These are phyloP conservation scores for Aspergillus avenaceus DNA, from an alignment of 495 filamentous ascomycete species.

Conservation along the genomic window DNA sequence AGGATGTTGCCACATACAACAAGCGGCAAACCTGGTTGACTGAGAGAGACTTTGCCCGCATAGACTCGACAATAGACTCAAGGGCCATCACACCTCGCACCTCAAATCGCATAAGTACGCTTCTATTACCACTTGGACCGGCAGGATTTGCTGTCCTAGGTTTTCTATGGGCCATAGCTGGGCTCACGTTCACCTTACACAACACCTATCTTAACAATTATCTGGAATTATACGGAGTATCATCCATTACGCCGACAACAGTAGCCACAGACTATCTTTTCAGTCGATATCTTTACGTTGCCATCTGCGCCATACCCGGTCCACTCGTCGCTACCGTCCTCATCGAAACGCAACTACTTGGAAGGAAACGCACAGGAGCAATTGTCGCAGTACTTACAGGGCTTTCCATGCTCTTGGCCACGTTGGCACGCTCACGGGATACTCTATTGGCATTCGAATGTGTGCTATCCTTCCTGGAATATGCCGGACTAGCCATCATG, in stretches of 20 bases:
- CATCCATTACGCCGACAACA: slow-evolving; percentile 39
- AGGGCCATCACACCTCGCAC: too few relatives aligned
- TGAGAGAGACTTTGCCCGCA: slow-evolving; percentile 16
- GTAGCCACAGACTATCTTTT: slow-evolving; percentile 3
- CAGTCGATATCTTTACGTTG: slow-evolving; percentile 8
- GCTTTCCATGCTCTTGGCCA: slow-evolving; percentile 50
- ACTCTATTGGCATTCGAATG: slow-evolving; percentile 45
- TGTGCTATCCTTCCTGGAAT: slow-evolving; percentile 50
- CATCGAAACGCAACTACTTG: slow-evolving; percentile 48
- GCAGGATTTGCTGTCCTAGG: slow-evolving; percentile 4
- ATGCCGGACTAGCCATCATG: slow-evolving; percentile 52
- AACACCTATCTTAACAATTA: slow-evolving; percentile 24
- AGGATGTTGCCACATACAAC: slow-evolving; percentile 20
- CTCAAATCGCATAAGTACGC: too few relatives aligned
- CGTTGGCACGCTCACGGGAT: slow-evolving; percentile 34
- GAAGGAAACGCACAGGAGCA: slow-evolving; percentile 53
- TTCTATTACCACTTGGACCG: too few relatives aligned
- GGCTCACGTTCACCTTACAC: slow-evolving; percentile 15
- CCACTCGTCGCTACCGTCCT: slow-evolving; percentile 42
- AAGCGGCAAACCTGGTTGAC: slow-evolving; percentile 22
- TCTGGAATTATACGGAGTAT: slow-evolving; percentile 51
- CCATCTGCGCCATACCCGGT: slow-evolving; percentile 49
- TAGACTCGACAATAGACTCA: slow-evolving; percentile 17
- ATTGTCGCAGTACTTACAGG: slow-evolving; percentile 45
- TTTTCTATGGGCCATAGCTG: slow-evolving; percentile 14